phyloP scores from a whole-genome alignment of 352 stramenopile genomes.

The Peronospora tabacina region DNA sequence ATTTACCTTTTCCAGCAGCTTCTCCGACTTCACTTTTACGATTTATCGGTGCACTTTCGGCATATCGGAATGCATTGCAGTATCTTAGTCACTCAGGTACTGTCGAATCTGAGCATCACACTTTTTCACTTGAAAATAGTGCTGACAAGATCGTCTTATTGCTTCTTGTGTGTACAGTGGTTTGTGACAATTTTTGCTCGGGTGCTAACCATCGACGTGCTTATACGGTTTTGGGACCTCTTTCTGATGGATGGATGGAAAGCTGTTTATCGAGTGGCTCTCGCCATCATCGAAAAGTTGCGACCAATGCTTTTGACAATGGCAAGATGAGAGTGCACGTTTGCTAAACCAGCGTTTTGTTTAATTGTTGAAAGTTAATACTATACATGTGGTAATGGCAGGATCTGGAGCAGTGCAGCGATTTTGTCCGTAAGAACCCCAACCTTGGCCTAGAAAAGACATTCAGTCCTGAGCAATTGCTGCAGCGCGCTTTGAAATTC shows the following conservation, averaged over 20 bases:
- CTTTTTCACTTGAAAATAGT: neutral
- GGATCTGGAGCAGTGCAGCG: slow-evolving; percentile 70
- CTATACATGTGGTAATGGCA: slow-evolving; percentile 7
- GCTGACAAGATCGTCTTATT: neutral
- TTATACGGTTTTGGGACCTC: slow-evolving; percentile 64
- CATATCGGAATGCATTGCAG: slow-evolving; percentile 79
- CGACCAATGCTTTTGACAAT: slow-evolving; percentile 47
- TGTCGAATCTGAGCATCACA: neutral
- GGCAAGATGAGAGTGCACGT: slow-evolving; percentile 21
- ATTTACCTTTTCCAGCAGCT: slow-evolving; percentile 79
- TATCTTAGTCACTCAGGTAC: slow-evolving; percentile 68
- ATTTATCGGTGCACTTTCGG: slow-evolving; percentile 51
- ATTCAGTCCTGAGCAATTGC: slow-evolving; percentile 33
- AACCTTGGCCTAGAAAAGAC: slow-evolving; percentile 37
- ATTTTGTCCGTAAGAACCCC: slow-evolving; percentile 60
- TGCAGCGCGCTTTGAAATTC: slow-evolving; percentile 39
- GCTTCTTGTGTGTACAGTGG: slow-evolving; percentile 35
- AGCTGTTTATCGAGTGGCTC: slow-evolving; percentile 56
- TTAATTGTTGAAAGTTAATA: neutral
- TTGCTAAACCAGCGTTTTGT: neutral
- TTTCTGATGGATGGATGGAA: slow-evolving; percentile 77
- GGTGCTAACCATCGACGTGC: slow-evolving; percentile 33
- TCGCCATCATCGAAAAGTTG: slow-evolving; percentile 56
- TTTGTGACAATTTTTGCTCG: slow-evolving; percentile 81
- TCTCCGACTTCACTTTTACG: slow-evolving; percentile 53